These are phyloP conservation scores for Blastomyces percursus DNA, from an alignment of 2,329 filamentous ascomycete species.

Conservation along the genomic window DNA sequence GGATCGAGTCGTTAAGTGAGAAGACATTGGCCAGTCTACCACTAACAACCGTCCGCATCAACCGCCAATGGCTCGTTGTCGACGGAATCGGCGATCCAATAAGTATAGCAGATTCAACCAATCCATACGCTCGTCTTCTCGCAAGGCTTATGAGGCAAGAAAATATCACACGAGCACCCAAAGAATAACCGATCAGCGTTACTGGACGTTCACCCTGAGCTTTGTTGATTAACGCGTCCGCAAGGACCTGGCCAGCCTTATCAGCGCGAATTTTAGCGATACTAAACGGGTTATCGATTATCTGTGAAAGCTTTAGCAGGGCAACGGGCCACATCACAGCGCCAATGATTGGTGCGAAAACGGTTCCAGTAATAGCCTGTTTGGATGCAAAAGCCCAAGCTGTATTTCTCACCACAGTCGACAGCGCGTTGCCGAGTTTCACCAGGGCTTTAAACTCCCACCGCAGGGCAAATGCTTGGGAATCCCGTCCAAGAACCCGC, in stretches of 20 bases:
- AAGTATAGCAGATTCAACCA: conserved; percentile 72
- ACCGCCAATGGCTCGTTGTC: conserved; percentile 59
- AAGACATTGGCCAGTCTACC: conserved; percentile 81
- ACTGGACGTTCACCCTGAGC: conserved; percentile 74
- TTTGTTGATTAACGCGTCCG: conserved; percentile 70
- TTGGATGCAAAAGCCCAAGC: conserved; percentile 67
- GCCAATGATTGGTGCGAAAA: conserved; percentile 54
- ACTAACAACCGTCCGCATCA: conserved; percentile 64
- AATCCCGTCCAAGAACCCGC: conserved; percentile 59
- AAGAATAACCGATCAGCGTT: conserved; percentile 68
- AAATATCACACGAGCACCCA: conserved; percentile 73
- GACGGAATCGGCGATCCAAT: conserved; percentile 73
- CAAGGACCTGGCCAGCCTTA: conserved; percentile 68
- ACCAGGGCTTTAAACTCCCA: conserved; percentile 72
- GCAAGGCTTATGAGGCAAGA: conserved; percentile 67
- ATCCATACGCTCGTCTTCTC: conserved; percentile 66
- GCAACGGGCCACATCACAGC: conserved; percentile 60
- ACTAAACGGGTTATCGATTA: conserved; percentile 72
- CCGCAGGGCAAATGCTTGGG: conserved; percentile 70
- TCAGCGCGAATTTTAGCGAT: conserved; percentile 66
- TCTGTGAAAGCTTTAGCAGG: conserved; percentile 53
- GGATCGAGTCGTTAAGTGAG: conserved; percentile 74
- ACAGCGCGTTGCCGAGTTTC: conserved; percentile 67
- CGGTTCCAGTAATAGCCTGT: conserved; percentile 62
- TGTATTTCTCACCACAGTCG: conserved; percentile 63